phyloP scores from a whole-genome alignment of 495 filamentous ascomycete species.

The Xylaria acuta region DNA sequence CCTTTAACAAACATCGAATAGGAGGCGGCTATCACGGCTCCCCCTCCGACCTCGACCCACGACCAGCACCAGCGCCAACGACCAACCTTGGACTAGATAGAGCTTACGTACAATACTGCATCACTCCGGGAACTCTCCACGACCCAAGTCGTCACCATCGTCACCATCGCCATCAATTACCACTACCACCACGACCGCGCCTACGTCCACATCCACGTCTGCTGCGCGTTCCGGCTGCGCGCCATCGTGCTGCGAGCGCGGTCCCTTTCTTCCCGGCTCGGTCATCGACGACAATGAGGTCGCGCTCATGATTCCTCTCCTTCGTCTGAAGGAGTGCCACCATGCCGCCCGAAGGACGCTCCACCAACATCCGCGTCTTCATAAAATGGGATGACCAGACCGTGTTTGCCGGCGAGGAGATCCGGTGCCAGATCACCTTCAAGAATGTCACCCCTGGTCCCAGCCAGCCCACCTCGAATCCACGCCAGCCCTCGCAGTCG shows the following conservation, averaged over 20 bases:
- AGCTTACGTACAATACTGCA: constrained; percentile 3
- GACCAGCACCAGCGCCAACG: constrained; percentile 9
- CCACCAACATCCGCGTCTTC: constrained; percentile 85
- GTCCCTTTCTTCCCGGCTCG: neutral
- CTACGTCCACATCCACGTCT: neutral
- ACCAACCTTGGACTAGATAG: neutral
- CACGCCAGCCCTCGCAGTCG: constrained; percentile 41
- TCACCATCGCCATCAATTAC: neutral
- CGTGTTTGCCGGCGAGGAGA: constrained; percentile 92
- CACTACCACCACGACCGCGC: neutral
- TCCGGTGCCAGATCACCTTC: constrained; percentile 95
- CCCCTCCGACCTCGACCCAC: constrained; percentile 20
- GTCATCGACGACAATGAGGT: constrained; percentile 27
- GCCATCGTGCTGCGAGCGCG: constrained; percentile 21
- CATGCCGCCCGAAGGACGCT: constrained; percentile 52
- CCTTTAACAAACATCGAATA: constrained; percentile 8
- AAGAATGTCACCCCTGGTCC: constrained; percentile 74
- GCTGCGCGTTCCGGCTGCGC: neutral
- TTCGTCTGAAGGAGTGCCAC: constrained; percentile 43
- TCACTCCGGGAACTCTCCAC: neutral
- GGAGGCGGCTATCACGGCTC: constrained; percentile 23
- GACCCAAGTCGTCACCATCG: neutral
- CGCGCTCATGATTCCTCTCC: constrained; percentile 39
- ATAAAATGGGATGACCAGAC: constrained; percentile 89
- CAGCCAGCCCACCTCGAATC: constrained; percentile 37